A percentile compares a stretch with the other conserved stretches of the same genome.
These are phyloP conservation scores for Oryza punctata DNA, from an alignment of 176 grass and related monocot species.

Conservation along the genomic window DNA sequence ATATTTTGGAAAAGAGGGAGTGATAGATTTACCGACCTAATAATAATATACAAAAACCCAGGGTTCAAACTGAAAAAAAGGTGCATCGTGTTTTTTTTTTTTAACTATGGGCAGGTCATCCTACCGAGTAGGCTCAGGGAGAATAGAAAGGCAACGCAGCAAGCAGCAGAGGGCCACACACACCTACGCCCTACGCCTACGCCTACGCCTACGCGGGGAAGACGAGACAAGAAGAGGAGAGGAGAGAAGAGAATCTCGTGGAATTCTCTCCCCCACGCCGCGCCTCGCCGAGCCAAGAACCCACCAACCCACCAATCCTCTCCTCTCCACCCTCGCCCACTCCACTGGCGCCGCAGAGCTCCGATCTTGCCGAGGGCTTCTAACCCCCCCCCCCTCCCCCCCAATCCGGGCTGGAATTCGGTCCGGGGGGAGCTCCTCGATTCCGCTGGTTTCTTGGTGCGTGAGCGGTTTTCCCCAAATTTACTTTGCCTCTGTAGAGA, in stretches of 20 bases:
- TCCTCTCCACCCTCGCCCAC: no score
- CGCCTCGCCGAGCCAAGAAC: slow-evolving; percentile 19
- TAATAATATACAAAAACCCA: no score
- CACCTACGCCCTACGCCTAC: neutral
- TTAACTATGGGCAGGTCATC: no score
- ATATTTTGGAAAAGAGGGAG: no score
- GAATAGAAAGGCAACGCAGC: neutral
- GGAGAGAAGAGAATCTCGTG: slow-evolving; percentile 30
- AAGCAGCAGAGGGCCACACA: neutral
- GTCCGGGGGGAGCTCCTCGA: neutral
- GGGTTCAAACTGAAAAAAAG: no score
- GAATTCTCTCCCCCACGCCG: slow-evolving; percentile 26
- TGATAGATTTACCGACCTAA: no score
- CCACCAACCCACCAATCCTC: neutral
- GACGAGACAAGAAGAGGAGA: neutral
- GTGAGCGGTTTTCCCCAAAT: neutral
- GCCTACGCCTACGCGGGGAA: neutral
- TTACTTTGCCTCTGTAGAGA: neutral
- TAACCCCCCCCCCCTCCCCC: no score
- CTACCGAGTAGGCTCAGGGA: neutral
- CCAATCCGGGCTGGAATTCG: neutral
- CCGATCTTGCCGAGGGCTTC: slow-evolving; percentile 35
- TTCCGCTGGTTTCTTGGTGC: slow-evolving; percentile 20
- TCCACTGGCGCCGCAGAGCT: slow-evolving; percentile 1
- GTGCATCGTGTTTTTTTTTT: no score